phyloP scores from a whole-genome alignment of 441 rosid species.

The Arabidopsis lyrata region DNA sequence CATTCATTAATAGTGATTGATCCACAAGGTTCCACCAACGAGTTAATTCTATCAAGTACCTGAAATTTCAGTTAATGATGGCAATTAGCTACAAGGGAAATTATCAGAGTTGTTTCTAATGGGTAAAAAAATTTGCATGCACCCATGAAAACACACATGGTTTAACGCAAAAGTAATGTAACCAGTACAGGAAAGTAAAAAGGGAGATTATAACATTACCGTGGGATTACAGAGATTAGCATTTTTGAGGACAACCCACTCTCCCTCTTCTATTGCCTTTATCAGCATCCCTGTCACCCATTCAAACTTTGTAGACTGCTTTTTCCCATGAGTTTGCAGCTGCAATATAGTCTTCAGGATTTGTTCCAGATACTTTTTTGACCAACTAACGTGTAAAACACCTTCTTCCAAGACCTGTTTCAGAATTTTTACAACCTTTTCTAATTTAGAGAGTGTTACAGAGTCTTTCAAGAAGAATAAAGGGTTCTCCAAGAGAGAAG shows the following conservation, averaged over 20 bases:
- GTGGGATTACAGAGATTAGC: slow-evolving; percentile 99
- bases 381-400: slow-evolving; percentile 59
- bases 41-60: slow-evolving; percentile 99
- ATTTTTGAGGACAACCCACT: slow-evolving; percentile 94
- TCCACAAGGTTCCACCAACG: slow-evolving; percentile 94
- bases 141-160: slow-evolving; percentile 21
- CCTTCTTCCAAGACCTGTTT: slow-evolving; percentile 54
- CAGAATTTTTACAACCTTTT: slow-evolving; percentile 61
- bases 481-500: slow-evolving; percentile 51
- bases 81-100: slow-evolving; percentile 26
- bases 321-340: slow-evolving; percentile 60
- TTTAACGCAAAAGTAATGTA: slow-evolving; percentile 24
- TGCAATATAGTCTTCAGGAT: slow-evolving; percentile 61
- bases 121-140: not conserved
- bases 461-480: slow-evolving; percentile 45
- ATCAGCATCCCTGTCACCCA: slow-evolving; percentile 93
- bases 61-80: slow-evolving; percentile 45
- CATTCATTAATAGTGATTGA: slow-evolving; percentile 93
- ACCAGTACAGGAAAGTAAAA: slow-evolving; percentile 14
- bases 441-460: slow-evolving; percentile 60
- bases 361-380: slow-evolving; percentile 62
- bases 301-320: slow-evolving; percentile 83
- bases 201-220: slow-evolving; percentile 53
- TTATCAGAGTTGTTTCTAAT: slow-evolving; percentile 15
- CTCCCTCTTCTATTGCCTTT: slow-evolving; percentile 97